Evolutionary conservation across 305 asterid genomes (phyloP).

Genomic region (Ruellia speciosa): DNA sequence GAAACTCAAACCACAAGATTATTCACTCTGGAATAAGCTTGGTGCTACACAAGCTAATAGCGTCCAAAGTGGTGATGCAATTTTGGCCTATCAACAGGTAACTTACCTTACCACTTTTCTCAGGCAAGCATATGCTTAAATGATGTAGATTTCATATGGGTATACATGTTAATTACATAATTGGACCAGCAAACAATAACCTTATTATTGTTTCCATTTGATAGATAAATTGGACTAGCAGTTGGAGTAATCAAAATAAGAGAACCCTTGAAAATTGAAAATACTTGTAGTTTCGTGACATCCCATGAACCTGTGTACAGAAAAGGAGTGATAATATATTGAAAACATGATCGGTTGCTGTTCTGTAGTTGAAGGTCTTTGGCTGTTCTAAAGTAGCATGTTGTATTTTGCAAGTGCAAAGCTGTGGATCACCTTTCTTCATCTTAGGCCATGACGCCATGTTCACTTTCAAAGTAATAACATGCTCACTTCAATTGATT

Average conservation of each 20-base stretch:
- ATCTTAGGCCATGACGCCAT: background rate
- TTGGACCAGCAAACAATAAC: background rate
- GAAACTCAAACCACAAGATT: slow-evolving; percentile 92
- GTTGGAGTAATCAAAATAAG: background rate
- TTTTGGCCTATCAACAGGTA: slow-evolving; percentile 92
- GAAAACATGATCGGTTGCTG: slow-evolving; percentile 1
- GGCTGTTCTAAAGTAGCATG: slow-evolving; percentile 12
- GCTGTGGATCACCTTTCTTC: slow-evolving; percentile 2
- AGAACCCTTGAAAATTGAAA: background rate
- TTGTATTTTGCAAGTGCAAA: slow-evolving; percentile 5
- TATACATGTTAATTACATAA: background rate
- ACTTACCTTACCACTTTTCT: slow-evolving; percentile 14
- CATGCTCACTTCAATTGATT: no score
- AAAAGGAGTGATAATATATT: slow-evolving; percentile 7
- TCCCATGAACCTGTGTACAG: slow-evolving; percentile 11
- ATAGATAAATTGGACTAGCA: background rate
- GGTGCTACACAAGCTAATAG: slow-evolving; percentile 99
- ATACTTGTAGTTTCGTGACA: slow-evolving; percentile 13
- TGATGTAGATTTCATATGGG: slow-evolving; percentile 19
- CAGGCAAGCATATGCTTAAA: slow-evolving; percentile 8
- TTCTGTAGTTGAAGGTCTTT: slow-evolving; percentile 1
- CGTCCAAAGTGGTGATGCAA: slow-evolving; percentile 95
- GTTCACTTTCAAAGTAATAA: background rate
- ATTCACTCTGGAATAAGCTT: slow-evolving; percentile 99
- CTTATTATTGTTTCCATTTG: background rate